Evolutionary conservation across 1,139 yeast species (phyloP).

Genomic region (Pichia sp.): DNA sequence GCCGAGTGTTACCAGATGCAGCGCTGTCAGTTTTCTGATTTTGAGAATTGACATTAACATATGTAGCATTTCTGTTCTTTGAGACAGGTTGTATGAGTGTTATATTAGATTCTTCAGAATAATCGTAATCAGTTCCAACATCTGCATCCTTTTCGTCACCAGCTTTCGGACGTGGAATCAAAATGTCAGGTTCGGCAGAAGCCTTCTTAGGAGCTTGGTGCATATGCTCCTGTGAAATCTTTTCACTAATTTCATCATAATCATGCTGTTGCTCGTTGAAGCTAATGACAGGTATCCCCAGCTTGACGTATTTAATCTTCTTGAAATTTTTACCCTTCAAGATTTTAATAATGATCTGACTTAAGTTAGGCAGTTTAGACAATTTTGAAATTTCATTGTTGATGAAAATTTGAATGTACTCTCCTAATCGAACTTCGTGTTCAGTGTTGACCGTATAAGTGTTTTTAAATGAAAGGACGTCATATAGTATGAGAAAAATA

Average conservation of each 20-base stretch:
- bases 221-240: not conserved
- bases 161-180: not conserved
- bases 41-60: not conserved
- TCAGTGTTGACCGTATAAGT: constrained; percentile 2
- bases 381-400: constrained; percentile 11
- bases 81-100: not conserved
- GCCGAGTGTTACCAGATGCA: not conserved
- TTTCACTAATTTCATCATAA: not conserved
- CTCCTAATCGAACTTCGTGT: constrained; percentile 7
- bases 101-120: not conserved
- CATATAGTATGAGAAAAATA: constrained; percentile 22
- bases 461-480: constrained; percentile 2
- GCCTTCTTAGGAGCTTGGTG: not conserved
- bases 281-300: constrained; percentile 27
- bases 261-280: constrained; percentile 1
- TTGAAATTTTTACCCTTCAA: constrained; percentile 25
- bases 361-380: constrained; percentile 20
- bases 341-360: constrained; percentile 20
- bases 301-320: constrained; percentile 25
- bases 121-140: not conserved
- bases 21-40: not conserved
- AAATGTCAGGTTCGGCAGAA: not conserved
- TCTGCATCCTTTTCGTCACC: not conserved
- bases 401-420: constrained; percentile 16
- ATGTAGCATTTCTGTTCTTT: not conserved